Percentiles rank a stretch among this genome's conserved stretches.
phyloP scores from a whole-genome alignment of 2,329 filamentous ascomycete species.

The Grosmannia clavigera region DNA sequence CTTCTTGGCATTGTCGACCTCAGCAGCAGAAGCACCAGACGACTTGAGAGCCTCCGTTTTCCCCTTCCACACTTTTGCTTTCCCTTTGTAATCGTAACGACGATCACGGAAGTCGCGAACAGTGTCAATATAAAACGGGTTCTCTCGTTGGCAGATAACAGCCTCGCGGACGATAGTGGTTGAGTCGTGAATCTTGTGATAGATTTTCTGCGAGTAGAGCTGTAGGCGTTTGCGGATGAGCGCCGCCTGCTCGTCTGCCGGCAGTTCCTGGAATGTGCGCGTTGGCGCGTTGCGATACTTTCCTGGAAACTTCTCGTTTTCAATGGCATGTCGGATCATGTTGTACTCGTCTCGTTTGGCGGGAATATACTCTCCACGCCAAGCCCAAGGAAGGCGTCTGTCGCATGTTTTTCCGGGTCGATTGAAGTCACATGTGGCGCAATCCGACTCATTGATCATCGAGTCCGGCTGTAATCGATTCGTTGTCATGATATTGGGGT shows the following conservation, averaged over 20 bases:
- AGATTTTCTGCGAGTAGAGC: constrained; percentile 95
- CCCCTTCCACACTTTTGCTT: constrained; percentile 97
- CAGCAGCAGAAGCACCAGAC: constrained; percentile 58
- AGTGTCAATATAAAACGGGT: constrained; percentile 96
- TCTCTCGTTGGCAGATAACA: constrained; percentile 96
- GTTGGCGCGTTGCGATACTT: constrained; percentile 56
- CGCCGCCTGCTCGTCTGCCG: constrained; percentile 66
- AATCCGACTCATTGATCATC: constrained; percentile 96
- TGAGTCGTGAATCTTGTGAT: constrained; percentile 96
- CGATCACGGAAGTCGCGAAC: constrained; percentile 94
- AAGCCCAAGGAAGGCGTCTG: constrained; percentile 86
- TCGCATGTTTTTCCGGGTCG: constrained; percentile 95
- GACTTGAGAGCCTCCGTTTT: constrained; percentile 82
- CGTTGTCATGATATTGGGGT: constrained; percentile 99
- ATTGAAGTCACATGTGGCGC: constrained; percentile 97
- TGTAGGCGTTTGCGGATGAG: constrained; percentile 79
- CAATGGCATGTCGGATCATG: constrained; percentile 86
- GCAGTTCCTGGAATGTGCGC: constrained; percentile 70
- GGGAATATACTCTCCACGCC: constrained; percentile 94
- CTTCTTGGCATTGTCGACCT: constrained; percentile 92
- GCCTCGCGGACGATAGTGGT: constrained; percentile 88
- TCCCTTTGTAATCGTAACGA: constrained; percentile 95
- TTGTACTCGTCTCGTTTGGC: constrained; percentile 98
- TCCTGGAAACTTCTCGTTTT: constrained; percentile 86
- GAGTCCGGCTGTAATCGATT: constrained; percentile 95